Evolutionary conservation across 345 rosid genomes (phyloP), one percentile per base, ranked within the genome.

Genomic region (Geranium rotundifolium): DNA sequence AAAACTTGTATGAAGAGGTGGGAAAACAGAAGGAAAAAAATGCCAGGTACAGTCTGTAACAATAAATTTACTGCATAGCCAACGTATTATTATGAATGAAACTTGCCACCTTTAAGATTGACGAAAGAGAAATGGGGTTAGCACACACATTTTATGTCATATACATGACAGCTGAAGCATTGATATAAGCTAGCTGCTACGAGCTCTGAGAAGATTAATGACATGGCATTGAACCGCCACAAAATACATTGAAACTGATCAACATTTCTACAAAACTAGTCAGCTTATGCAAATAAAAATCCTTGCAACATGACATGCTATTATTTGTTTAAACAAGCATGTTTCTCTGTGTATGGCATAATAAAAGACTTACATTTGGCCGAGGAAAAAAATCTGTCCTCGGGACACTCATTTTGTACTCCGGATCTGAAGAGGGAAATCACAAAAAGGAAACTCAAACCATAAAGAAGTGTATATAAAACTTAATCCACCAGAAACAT

Each of bases 341-440:
- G 34, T 59, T 17, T 17, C 23, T 9, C n/a, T 30, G 65, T 58
- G 18, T 58, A 14, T 23, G 56, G 66, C 59, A 41, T 58, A 37
- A 39, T 31, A 30, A 54, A 19, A 18, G n/a, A 77, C 84, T 80
- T 69, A 88, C 96, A 68, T 91, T 85, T n/a, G 98, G 98, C 63
- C 80, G 92, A 60, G 96, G 92, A 71, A 91, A 89, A 78, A 91
- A 87, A 64, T 80, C 78, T 62, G 84, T 79, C 70, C 95, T 84
- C n/a, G 91, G 89, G 60, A 92, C 98, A 39, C 72, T 77, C 61
- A 87, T 70, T 71, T 75, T 82, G 85, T 89, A 87, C 71, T 84
- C 79, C 17, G 96, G 93, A 73, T 87, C 98, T 92, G 90, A 13
- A 41, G 54, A 71, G 68, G 60, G 54, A 66, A 30, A 67, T 7